phyloP scores from a whole-genome alignment of 805 yeast species.

The Yamadazyma tumulicola region DNA sequence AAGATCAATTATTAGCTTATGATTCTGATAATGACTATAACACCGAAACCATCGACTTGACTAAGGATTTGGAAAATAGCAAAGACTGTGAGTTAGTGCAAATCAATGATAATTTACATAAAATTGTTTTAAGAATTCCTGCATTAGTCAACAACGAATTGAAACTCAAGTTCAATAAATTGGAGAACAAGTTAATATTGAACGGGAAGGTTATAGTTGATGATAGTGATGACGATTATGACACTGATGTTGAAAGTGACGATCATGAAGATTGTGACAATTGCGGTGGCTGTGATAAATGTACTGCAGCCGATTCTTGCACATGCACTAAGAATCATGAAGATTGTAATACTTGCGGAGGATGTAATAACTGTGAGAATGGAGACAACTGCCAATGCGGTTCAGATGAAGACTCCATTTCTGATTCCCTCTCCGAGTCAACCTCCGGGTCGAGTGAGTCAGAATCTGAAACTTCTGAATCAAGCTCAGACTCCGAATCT shows the following conservation, averaged over 20 bases:
- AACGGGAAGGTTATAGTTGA: conserved; percentile 31
- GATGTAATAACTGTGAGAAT: conserved; percentile 6
- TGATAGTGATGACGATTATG: conserved; percentile 17
- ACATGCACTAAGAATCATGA: conserved; percentile 9
- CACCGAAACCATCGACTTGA: conserved; percentile 36
- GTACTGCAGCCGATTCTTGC: conserved; percentile 5
- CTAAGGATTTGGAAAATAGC: conserved; percentile 39
- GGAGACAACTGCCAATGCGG: neutral
- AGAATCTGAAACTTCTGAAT: conserved; percentile 15
- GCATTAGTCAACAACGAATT: conserved; percentile 38
- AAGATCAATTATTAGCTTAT: conserved; percentile 23
- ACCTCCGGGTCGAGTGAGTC: conserved; percentile 1
- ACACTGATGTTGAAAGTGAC: conserved; percentile 15
- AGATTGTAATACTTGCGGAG: no score
- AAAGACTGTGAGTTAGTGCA: conserved; percentile 43
- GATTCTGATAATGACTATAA: conserved; percentile 26
- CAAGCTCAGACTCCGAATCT: conserved; percentile 14
- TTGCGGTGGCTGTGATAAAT: conserved; percentile 8
- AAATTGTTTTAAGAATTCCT: conserved; percentile 40
- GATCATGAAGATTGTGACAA: conserved; percentile 11
- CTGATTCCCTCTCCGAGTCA: conserved; percentile 3
- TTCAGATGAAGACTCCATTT: neutral
- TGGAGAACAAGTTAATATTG: conserved; percentile 39
- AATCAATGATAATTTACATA: conserved; percentile 35
- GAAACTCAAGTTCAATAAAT: conserved; percentile 36